Conservation (phyloP, 129 eudicot species). For the Flaveria brownii region DNA sequence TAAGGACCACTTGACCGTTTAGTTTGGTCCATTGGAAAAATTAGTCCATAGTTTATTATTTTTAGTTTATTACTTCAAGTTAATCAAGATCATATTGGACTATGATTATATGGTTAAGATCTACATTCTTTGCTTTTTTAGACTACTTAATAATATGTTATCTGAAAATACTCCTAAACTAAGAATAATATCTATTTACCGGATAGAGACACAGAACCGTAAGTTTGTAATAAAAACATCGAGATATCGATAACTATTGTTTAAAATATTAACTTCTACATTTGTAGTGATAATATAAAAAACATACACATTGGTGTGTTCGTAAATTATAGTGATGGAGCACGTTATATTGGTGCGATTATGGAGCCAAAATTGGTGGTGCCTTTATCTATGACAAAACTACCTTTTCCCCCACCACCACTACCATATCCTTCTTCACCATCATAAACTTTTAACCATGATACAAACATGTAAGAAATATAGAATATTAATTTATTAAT, state of each 20-base stretch:
- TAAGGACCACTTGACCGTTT: no score
- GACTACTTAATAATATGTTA: no score
- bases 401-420: slow-evolving; percentile 18
- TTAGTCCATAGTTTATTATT: no score
- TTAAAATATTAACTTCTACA: no score
- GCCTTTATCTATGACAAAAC: slow-evolving; percentile 21
- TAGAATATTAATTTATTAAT: background rate
- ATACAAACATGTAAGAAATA: background rate
- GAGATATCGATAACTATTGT: no score
- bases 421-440: background rate
- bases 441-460: background rate
- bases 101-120: background rate
- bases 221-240: no score
- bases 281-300: slow-evolving; percentile 3
- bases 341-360: slow-evolving; percentile 24
- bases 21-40: no score
- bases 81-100: background rate
- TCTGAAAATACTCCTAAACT: no score
- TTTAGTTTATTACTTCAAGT: background rate
- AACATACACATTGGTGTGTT: background rate
- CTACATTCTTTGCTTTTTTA: no score
- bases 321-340: background rate
- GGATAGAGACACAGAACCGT: no score
- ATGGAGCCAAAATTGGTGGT: slow-evolving; percentile 27
- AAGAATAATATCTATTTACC: no score